Conservation (phyloP, 176 grass and related monocot species). For the Oryza officinalis region DNA sequence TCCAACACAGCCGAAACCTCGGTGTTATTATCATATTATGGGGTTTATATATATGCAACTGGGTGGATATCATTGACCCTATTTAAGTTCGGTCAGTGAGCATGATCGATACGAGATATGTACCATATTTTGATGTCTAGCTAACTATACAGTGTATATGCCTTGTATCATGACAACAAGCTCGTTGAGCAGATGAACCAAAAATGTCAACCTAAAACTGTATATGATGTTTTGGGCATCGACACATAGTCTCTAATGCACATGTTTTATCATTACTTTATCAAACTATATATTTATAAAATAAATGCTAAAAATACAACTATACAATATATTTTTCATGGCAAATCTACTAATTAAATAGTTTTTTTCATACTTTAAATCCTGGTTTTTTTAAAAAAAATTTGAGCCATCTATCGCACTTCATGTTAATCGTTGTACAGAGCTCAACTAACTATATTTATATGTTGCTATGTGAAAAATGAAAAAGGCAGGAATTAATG, state of each 20-base stretch:
- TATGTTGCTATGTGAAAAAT: not conserved
- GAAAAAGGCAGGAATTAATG: not conserved
- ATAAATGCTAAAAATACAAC: too few species aligned
- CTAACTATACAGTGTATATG: not conserved
- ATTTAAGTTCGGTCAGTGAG: conserved; percentile 34
- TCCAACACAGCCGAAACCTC: conserved; percentile 25
- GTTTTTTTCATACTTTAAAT: too few species aligned
- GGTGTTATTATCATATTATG: conserved; percentile 5
- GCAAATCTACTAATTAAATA: too few species aligned
- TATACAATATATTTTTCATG: too few species aligned
- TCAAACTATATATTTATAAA: too few species aligned
- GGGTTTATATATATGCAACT: not conserved
- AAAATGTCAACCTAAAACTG: not conserved
- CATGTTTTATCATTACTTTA: too few species aligned
- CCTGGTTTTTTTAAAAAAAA: not conserved
- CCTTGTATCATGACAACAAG: not conserved
- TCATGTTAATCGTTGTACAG: not conserved
- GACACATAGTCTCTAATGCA: too few species aligned
- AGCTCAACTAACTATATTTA: not conserved
- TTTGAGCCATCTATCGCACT: not conserved
- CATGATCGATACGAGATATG: conserved; percentile 3
- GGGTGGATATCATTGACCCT: conserved; percentile 19
- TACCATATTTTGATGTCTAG: not conserved
- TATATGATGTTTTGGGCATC: too few species aligned
- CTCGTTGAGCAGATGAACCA: conserved; percentile 5